A percentile compares a stretch with the other conserved stretches of the same genome.
phyloP scores from a whole-genome alignment of 768 basidiomycete genomes.

The Strobilomyces dryophilus region DNA sequence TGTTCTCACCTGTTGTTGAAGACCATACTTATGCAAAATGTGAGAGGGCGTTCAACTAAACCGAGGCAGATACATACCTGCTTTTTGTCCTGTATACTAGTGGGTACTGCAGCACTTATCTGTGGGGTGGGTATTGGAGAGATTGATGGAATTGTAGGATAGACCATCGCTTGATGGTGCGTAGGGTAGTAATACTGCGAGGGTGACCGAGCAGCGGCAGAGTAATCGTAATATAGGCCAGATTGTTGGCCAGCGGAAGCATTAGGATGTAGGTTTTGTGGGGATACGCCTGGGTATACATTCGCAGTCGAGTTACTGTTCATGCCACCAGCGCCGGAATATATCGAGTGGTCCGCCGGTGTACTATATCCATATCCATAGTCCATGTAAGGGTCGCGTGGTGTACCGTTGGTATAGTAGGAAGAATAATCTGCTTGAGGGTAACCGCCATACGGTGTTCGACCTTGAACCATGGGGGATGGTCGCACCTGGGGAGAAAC shows the following conservation, averaged over 20 bases:
- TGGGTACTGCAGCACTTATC: conserved; percentile 36
- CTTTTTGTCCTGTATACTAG: conserved; percentile 50
- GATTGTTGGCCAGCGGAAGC: conserved; percentile 43
- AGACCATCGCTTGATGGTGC: conserved; percentile 55
- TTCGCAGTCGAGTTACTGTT: conserved; percentile 40
- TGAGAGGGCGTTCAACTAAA: conserved; percentile 11
- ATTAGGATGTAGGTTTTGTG: conserved; percentile 42
- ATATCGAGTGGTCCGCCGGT: conserved; percentile 47
- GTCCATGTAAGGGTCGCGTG: conserved; percentile 49
- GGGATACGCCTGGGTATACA: conserved; percentile 47
- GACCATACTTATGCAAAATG: conserved; percentile 33
- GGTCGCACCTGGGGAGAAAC: conserved; percentile 38
- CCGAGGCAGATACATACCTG: conserved; percentile 40
- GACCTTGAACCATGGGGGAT: conserved; percentile 41
- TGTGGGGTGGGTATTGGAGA: conserved; percentile 54
- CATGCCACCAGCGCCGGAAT: conserved; percentile 43
- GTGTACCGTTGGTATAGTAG: conserved; percentile 52
- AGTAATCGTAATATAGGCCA: conserved; percentile 58
- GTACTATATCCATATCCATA: conserved; percentile 55
- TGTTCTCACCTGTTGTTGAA: conserved; percentile 44
- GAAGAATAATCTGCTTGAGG: conserved; percentile 54
- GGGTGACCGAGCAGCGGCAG: conserved; percentile 41
- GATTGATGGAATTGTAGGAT: conserved; percentile 47
- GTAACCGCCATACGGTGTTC: conserved; percentile 47
- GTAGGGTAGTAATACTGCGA: conserved; percentile 61